A percentile compares a stretch with the other conserved stretches of the same genome.
These are phyloP conservation scores for Colletotrichum agaves DNA, from an alignment of 2,329 filamentous ascomycete genomes.

Conservation along the genomic window DNA sequence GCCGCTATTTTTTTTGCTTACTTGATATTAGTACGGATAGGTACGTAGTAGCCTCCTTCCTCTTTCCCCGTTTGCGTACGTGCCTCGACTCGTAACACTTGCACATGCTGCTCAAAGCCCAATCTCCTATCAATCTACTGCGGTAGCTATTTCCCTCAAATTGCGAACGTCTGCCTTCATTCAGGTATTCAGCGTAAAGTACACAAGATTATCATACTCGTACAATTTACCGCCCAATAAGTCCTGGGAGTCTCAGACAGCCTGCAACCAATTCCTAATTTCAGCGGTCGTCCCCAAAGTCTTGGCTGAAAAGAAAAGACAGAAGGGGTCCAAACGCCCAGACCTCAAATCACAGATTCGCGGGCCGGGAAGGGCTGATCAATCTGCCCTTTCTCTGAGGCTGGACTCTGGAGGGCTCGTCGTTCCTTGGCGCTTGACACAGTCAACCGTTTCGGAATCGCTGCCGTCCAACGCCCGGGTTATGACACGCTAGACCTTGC, in stretches of 20 bases:
- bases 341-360: conserved; percentile 12
- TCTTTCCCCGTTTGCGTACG: not conserved
- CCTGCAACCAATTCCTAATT: not conserved
- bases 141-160: not conserved
- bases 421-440: conserved; percentile 34
- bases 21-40: too few species aligned
- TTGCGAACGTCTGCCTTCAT: too few species aligned
- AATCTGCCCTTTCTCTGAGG: too few species aligned
- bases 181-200: too few species aligned
- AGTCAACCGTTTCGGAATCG: conserved; percentile 30
- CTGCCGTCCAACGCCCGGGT: not conserved
- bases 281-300: not conserved
- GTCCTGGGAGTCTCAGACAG: not conserved
- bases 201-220: too few species aligned
- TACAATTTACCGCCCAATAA: too few species aligned
- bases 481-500: not conserved
- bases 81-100: not conserved
- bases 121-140: not conserved
- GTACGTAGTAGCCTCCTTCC: not conserved
- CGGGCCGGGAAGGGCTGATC: not conserved
- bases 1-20: too few species aligned
- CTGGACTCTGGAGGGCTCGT: not conserved
- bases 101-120: not conserved
- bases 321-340: conserved; percentile 9
- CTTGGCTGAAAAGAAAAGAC: not conserved